A percentile compares a stretch with the other conserved stretches of the same genome.
Evolutionary conservation across 805 yeast genomes (phyloP).

Genomic region (Wickerhamomyces tratensis): DNA sequence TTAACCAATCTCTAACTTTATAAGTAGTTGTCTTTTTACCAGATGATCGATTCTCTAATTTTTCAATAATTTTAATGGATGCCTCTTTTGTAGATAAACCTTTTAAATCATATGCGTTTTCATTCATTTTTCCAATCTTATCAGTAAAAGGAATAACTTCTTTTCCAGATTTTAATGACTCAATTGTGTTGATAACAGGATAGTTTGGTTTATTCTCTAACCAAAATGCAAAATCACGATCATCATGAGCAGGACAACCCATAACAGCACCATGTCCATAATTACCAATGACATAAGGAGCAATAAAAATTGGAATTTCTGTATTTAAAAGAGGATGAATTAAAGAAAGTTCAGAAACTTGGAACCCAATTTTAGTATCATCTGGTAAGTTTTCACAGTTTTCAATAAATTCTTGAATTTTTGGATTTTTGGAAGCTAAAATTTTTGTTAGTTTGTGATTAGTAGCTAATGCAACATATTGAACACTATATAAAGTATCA

Average conservation of each 20-base stretch:
- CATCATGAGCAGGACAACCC: conserved; percentile 97
- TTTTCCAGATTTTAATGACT: conserved; percentile 8
- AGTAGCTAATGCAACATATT: conserved; percentile 69
- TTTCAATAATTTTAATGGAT: conserved; percentile 30
- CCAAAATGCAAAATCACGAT: conserved; percentile 82
- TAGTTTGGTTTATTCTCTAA: conserved; percentile 38
- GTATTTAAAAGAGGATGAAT: conserved; percentile 49
- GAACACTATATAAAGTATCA: conserved; percentile 79
- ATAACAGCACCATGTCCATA: conserved; percentile 94
- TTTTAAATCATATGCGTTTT: conserved; percentile 34
- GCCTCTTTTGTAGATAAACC: conserved; percentile 49
- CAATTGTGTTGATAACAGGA: conserved; percentile 9
- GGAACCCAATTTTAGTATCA: conserved; percentile 52
- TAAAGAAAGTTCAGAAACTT: conserved; percentile 32
- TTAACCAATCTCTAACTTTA: conserved; percentile 85
- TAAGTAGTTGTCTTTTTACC: conserved; percentile 47
- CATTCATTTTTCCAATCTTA: conserved; percentile 38
- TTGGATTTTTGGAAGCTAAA: conserved; percentile 25
- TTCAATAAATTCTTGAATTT: conserved; percentile 38
- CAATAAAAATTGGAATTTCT: conserved; percentile 69
- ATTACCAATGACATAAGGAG: conserved; percentile 78
- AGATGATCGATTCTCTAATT: conserved; percentile 24
- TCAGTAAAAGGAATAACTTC: conserved; percentile 25
- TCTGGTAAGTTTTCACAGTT: conserved; percentile 26
- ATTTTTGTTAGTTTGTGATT: conserved; percentile 53